phyloP scores from a whole-genome alignment of 345 rosid genomes.

The Eucalyptus viminalis region DNA sequence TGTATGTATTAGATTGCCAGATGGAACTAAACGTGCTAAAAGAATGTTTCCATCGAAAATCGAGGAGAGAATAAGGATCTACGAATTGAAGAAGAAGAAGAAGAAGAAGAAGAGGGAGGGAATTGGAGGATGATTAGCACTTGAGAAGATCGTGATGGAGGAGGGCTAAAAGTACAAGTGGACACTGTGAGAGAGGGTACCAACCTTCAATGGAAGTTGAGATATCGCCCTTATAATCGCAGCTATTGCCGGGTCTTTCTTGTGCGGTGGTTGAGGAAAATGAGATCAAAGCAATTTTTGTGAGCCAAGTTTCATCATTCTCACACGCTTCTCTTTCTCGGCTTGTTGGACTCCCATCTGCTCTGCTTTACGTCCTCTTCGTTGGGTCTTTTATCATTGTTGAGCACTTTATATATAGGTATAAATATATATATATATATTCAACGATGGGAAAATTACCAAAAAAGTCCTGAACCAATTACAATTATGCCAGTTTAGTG shows the following conservation, averaged over 20 bases:
- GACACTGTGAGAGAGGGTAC: neutral
- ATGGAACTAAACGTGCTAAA: neutral
- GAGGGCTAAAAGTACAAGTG: neutral
- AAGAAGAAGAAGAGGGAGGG: neutral
- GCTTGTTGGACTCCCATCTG: neutral
- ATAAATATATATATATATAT: neutral
- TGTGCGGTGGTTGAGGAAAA: constrained; percentile 13
- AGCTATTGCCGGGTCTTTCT: neutral
- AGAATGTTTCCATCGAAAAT: neutral
- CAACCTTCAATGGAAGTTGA: constrained; percentile 7
- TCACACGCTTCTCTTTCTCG: neutral
- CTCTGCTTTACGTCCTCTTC: neutral
- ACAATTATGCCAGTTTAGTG: too few relatives aligned
- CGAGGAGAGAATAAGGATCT: neutral
- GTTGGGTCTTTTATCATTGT: neutral
- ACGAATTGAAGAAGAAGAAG: neutral
- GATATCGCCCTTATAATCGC: neutral
- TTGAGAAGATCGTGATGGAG: neutral
- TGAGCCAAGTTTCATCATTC: neutral
- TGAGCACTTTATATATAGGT: neutral
- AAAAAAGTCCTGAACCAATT: too few relatives aligned
- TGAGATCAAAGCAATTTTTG: neutral
- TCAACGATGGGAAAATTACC: too few relatives aligned
- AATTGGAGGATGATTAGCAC: neutral
- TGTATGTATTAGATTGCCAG: neutral